Conservation (phyloP, 768 basidiomycete species). For the Auricularia heimuer region DNA sequence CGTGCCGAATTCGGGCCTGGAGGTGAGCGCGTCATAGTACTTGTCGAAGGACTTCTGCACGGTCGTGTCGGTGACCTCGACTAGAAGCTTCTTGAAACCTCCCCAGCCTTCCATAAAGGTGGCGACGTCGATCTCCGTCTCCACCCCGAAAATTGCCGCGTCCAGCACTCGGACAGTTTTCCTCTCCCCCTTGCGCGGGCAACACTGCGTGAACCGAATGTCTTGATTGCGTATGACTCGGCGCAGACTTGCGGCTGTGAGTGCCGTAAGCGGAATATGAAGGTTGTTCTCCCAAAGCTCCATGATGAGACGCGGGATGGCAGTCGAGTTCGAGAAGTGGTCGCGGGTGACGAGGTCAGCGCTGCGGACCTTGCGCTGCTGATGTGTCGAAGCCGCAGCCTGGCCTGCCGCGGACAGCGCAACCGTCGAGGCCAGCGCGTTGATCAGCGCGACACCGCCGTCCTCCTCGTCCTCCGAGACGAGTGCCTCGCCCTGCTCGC, state of each 20-base stretch:
- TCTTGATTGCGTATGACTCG: not conserved
- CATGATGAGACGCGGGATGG: not conserved
- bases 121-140: not conserved
- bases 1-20: not conserved
- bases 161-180: not conserved
- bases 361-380: not conserved
- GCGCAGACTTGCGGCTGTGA: not conserved
- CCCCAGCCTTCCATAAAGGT: not conserved
- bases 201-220: not conserved
- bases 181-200: not conserved
- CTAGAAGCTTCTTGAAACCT: not conserved
- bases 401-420: not conserved
- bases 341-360: not conserved
- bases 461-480: not conserved
- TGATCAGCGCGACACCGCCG: not conserved
- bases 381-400: not conserved
- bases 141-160: not conserved
- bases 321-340: not conserved
- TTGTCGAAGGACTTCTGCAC: not conserved
- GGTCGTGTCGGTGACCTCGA: not conserved
- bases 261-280: not conserved
- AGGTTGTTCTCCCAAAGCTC: not conserved
- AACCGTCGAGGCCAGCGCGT: not conserved
- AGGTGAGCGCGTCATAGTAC: not conserved
- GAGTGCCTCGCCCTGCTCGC: not conserved